Percentiles rank a stretch among this genome's conserved stretches.
Conservation (phyloP, 768 basidiomycete species). For the Tylopilus sp. region DNA sequence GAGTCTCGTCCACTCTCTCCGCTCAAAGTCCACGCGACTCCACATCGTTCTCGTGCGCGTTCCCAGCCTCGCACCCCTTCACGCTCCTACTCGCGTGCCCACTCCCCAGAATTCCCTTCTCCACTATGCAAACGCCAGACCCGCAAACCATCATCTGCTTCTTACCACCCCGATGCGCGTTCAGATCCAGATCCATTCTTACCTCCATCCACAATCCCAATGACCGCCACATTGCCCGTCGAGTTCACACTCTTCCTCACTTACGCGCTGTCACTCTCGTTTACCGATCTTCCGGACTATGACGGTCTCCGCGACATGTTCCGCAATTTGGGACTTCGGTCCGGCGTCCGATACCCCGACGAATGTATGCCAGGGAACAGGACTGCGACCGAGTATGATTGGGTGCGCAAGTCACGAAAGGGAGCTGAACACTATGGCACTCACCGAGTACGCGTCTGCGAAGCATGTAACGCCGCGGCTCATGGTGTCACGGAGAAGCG, state of each 20-base stretch:
- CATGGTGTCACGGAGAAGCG: constrained; percentile 23
- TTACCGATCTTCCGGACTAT: constrained; percentile 89
- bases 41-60: constrained; percentile 11
- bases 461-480: constrained; percentile 32
- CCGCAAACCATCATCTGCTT: constrained; percentile 18
- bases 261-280: constrained; percentile 79
- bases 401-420: constrained; percentile 36
- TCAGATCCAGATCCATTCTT: constrained; percentile 8
- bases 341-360: constrained; percentile 42
- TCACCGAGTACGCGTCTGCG: constrained; percentile 32
- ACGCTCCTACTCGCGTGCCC: constrained; percentile 9
- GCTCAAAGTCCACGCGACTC: constrained; percentile 1
- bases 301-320: constrained; percentile 76
- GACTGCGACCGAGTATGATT: constrained; percentile 42
- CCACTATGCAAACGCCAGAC: constrained; percentile 15
- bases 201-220: constrained; percentile 36
- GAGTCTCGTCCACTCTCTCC: constrained; percentile 14
- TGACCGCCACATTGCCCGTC: constrained; percentile 73
- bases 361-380: constrained; percentile 18
- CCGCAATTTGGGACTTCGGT: constrained; percentile 50
- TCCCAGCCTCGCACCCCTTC: constrained; percentile 18
- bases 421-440: constrained; percentile 15
- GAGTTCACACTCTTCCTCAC: constrained; percentile 78
- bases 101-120: constrained; percentile 19
- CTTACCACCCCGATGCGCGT: constrained; percentile 15